Base-by-base conservation (phyloP, 2,329 filamentous ascomycete species). In the Aureobasidium sp. region DNA sequence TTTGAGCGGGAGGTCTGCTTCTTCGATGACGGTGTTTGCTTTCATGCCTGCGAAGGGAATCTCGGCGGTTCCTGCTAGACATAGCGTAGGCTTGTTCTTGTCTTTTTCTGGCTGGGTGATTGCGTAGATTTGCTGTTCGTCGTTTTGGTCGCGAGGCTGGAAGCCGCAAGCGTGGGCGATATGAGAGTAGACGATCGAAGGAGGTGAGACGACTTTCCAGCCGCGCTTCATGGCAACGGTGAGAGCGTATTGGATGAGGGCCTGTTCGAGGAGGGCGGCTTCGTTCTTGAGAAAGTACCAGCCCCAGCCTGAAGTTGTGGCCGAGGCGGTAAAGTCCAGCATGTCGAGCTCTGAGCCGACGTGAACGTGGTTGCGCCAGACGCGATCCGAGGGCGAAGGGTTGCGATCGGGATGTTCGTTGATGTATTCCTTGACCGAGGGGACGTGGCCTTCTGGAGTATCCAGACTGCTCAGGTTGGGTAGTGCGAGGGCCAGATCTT, bases 261-360 rank as follows among this genome's bases (percentile, higher is more conserved):
- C 94, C 71, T 97, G 93, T 75, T 99, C 94, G n/a, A 99, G 82
- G 72, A 94, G 84, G 0, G 92, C 92, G 9, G 86, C 94, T 69
- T 95, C 92, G 70, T 93, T 90, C n/a, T 90, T 79, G 11, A 99
- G 84, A 74, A 91, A 97, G 77, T 99, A 99, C 90, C 91, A 99
- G 1, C 94, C 94, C 93, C 93, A 99, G 38, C 94, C 94, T 3
- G 87, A 89, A 1, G 90, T 86, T n/a, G 83, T 85, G 1, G 87
- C 87, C 5, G 91, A 90, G 62, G 82, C 86, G 5, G 87, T 79
- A 69, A 99, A 96, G 75, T 99, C 93, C 55, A 99, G 79, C n/a
- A 99, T 81, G 35, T 87, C 86, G n/a, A 99, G 82, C 69, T 91
- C 84, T 4, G 84, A 80, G 33, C 94, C 94, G 66, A 99, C 93